Conservation (phyloP, 805 yeast species). For the Isabelozyma pseudorhagii region DNA sequence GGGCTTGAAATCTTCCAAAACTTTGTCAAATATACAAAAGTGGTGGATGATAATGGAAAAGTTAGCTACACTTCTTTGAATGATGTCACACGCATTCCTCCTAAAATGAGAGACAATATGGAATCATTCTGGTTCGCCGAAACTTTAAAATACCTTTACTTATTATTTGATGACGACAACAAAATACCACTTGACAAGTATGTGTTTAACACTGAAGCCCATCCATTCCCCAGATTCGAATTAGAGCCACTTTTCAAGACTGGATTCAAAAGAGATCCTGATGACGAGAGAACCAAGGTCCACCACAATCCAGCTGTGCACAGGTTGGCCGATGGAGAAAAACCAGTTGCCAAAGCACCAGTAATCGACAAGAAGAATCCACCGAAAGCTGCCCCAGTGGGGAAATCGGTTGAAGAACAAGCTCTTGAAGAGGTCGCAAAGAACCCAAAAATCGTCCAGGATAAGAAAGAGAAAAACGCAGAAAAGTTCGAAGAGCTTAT, state of each 20-base stretch:
- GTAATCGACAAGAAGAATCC: constrained; percentile 18
- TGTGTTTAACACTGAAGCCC: constrained; percentile 92
- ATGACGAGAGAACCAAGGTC: constrained; percentile 13
- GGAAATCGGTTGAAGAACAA: constrained; percentile 34
- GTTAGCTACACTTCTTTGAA: constrained; percentile 58
- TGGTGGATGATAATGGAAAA: constrained; percentile 40
- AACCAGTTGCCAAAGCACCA: background rate
- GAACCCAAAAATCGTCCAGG: constrained; percentile 27
- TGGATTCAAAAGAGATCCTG: constrained; percentile 53
- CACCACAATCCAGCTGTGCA: background rate
- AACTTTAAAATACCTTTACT: constrained; percentile 80
- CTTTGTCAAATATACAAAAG: constrained; percentile 58
- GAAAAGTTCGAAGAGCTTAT: constrained; percentile 15
- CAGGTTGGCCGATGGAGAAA: background rate
- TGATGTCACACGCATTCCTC: constrained; percentile 59
- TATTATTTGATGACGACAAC: constrained; percentile 67
- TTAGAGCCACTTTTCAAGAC: constrained; percentile 51
- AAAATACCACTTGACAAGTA: constrained; percentile 63
- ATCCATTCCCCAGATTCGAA: constrained; percentile 78
- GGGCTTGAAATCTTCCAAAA: constrained; percentile 82
- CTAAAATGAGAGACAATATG: constrained; percentile 65
- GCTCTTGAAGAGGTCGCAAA: constrained; percentile 31
- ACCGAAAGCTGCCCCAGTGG: constrained; percentile 42
- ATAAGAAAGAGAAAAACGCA: constrained; percentile 21
- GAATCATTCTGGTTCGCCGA: constrained; percentile 95